Evolutionary conservation across 441 rosid genomes (phyloP).

Genomic region (Cnidoscolus chayamansa): DNA sequence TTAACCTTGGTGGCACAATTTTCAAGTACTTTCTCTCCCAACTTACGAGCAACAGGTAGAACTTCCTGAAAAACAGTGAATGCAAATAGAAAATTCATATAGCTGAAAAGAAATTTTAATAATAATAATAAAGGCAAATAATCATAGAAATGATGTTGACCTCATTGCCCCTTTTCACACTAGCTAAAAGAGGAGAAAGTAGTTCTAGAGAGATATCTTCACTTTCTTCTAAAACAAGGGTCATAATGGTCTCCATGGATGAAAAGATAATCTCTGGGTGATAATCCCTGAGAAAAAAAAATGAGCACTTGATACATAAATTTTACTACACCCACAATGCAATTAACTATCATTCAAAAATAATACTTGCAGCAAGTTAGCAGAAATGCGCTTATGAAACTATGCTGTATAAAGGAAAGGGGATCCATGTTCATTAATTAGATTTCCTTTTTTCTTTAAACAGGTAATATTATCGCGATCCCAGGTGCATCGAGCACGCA

Average conservation of each 20-base stretch:
- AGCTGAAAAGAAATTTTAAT: constrained; percentile 11
- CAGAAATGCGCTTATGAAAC: too few species aligned
- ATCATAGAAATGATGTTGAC: constrained; percentile 30
- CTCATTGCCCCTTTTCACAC: constrained; percentile 66
- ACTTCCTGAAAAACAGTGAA: constrained; percentile 46
- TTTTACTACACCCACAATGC: neutral
- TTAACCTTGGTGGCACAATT: constrained; percentile 68
- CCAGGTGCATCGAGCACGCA: neutral
- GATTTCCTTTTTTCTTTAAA: neutral
- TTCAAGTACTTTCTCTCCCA: constrained; percentile 77
- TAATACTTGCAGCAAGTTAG: too few species aligned
- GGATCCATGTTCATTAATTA: neutral
- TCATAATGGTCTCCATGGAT: constrained; percentile 92
- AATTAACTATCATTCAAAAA: too few species aligned
- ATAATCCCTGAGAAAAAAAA: constrained; percentile 55
- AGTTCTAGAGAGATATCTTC: constrained; percentile 82
- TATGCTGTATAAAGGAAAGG: neutral
- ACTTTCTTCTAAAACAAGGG: constrained; percentile 92
- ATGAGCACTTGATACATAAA: neutral
- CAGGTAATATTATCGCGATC: neutral
- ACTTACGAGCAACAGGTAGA: constrained; percentile 61
- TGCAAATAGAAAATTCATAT: neutral
- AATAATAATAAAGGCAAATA: neutral
- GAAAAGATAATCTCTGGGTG: constrained; percentile 73
- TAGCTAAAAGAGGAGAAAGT: constrained; percentile 67